Percentiles rank a stretch among this genome's conserved stretches.
These are phyloP conservation scores for Penicillium corylophilum DNA, from an alignment of 2,329 filamentous ascomycete genomes.

Conservation along the genomic window DNA sequence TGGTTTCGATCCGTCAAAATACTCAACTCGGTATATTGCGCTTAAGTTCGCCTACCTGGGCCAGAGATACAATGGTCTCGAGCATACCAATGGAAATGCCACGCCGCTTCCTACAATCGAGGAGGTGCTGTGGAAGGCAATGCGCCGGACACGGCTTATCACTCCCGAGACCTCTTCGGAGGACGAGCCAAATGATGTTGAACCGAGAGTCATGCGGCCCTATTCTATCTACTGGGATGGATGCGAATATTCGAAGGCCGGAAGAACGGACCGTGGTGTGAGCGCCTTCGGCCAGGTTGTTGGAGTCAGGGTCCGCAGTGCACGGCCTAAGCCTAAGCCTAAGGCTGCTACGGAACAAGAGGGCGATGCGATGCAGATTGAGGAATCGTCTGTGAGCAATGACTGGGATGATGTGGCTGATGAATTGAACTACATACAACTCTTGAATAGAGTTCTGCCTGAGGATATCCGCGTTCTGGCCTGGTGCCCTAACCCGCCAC, in stretches of 20 bases:
- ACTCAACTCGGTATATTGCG: conserved; percentile 80
- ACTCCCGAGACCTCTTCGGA: conserved; percentile 58
- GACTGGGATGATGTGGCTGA: conserved; percentile 68
- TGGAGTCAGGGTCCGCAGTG: conserved; percentile 77
- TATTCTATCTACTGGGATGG: conserved; percentile 70
- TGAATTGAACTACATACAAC: conserved; percentile 78
- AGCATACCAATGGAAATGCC: conserved; percentile 71
- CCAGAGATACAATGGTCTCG: conserved; percentile 87
- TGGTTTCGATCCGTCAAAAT: conserved; percentile 74
- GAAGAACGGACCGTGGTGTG: conserved; percentile 87
- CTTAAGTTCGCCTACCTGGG: conserved; percentile 94
- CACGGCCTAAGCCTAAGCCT: conserved; percentile 55
- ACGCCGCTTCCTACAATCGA: conserved; percentile 79
- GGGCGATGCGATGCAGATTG: conserved; percentile 28
- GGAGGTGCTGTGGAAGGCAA: conserved; percentile 88
- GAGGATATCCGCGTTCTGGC: conserved; percentile 86
- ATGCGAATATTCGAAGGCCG: conserved; percentile 92
- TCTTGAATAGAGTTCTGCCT: conserved; percentile 85
- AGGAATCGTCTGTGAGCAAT: conserved; percentile 36
- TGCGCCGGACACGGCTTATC: conserved; percentile 79
- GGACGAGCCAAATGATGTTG: conserved; percentile 40
- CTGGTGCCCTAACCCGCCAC: conserved; percentile 82
- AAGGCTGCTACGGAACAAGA: conserved; percentile 14
- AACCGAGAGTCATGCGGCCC: conserved; percentile 42
- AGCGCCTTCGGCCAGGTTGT: conserved; percentile 97